phyloP scores from a whole-genome alignment of 164 flowering plant genomes.

The Piper longum region DNA sequence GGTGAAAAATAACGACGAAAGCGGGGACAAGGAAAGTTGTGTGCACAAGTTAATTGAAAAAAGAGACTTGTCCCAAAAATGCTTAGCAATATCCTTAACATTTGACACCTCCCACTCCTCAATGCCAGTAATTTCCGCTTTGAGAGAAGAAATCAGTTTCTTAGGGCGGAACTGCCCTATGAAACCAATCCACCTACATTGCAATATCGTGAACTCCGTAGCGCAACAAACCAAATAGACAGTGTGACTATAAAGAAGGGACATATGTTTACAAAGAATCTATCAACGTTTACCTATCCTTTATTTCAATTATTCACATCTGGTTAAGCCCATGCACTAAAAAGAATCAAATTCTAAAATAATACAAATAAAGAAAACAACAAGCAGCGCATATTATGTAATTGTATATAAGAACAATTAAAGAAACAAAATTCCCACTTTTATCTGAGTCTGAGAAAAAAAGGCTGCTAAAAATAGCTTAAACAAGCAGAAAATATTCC shows the following conservation, averaged over 20 bases:
- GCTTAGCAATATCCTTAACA: conserved; percentile 37
- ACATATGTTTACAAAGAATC: neutral
- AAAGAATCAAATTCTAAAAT: too few relatives aligned
- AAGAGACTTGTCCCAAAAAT: conserved; percentile 64
- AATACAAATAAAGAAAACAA: too few relatives aligned
- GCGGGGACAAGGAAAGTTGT: conserved; percentile 27
- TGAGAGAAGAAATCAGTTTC: conserved; percentile 53
- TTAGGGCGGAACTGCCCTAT: conserved; percentile 72
- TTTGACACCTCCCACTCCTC: conserved; percentile 36
- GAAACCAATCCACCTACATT: conserved; percentile 66
- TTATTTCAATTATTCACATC: too few relatives aligned
- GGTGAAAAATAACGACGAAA: conserved; percentile 44
- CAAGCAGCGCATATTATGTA: too few relatives aligned
- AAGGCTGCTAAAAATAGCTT: too few relatives aligned
- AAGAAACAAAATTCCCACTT: too few relatives aligned
- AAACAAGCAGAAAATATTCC: too few relatives aligned
- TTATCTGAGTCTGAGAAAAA: too few relatives aligned
- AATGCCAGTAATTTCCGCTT: conserved; percentile 29
- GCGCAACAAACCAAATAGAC: neutral
- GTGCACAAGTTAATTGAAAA: conserved; percentile 45
- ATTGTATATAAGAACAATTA: too few relatives aligned
- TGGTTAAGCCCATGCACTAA: too few relatives aligned
- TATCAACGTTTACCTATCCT: neutral
- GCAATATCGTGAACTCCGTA: neutral
- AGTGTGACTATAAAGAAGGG: neutral